These are phyloP conservation scores for Sideroxylon spinosum DNA, from an alignment of 179 eudicot genomes.

Conservation along the genomic window DNA sequence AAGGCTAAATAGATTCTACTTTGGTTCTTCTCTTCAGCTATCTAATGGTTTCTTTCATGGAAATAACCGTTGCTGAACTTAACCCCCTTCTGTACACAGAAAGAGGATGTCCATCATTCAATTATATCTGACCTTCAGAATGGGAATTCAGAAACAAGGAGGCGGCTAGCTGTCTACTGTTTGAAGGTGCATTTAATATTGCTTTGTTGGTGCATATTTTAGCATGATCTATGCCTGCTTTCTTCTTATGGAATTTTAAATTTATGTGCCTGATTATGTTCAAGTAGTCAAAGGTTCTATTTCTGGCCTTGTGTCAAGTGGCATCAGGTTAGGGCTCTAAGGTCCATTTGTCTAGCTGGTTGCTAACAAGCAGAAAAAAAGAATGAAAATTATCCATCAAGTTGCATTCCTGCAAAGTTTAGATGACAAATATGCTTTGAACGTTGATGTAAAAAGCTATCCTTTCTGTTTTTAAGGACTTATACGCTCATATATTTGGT, in stretches of 20 bases:
- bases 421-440: background rate
- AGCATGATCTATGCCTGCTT: background rate
- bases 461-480: background rate
- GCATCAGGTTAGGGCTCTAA: background rate
- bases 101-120: conserved; percentile 99
- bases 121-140: conserved; percentile 98
- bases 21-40: background rate
- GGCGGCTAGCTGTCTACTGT: conserved; percentile 98
- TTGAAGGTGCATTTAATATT: conserved; percentile 58
- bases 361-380: background rate
- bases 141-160: conserved; percentile 96
- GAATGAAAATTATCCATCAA: no score
- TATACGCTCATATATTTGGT: background rate
- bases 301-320: background rate
- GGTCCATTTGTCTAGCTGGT: background rate
- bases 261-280: background rate
- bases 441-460: background rate
- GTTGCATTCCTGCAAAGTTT: background rate
- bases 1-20: background rate
- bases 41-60: background rate
- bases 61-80: conserved; percentile 13
- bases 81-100: conserved; percentile 42
- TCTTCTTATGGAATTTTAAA: background rate
- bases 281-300: background rate
- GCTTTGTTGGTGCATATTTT: background rate